Evolutionary conservation across 192 early-diverging fungal species (phyloP).

Genomic region (Coemansia sp.): DNA sequence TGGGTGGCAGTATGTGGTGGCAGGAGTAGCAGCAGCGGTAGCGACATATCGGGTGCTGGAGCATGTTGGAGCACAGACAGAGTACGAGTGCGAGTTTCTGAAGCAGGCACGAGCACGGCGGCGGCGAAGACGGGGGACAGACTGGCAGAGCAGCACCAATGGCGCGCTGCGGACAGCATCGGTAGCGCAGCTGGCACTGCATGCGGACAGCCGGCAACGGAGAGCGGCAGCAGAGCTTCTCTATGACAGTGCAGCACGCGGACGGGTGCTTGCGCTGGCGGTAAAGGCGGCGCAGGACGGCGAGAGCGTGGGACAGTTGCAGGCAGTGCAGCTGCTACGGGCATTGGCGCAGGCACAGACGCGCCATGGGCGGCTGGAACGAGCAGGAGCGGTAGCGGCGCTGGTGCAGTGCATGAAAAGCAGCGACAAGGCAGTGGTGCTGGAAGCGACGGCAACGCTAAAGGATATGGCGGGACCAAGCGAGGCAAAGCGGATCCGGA

Average conservation of each 20-base stretch:
- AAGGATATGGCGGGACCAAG: slow-evolving; percentile 22
- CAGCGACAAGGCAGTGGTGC: slow-evolving; percentile 17
- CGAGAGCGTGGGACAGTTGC: slow-evolving; percentile 4
- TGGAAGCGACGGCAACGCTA: slow-evolving; percentile 18
- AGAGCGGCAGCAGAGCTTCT: slow-evolving; percentile 26
- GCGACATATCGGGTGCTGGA: slow-evolving; percentile 30
- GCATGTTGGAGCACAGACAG: slow-evolving; percentile 31
- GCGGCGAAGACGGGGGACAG: slow-evolving; percentile 25
- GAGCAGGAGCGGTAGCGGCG: slow-evolving; percentile 15
- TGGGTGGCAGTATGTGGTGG: slow-evolving; percentile 15
- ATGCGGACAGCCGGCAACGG: slow-evolving; percentile 17
- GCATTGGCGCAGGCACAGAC: slow-evolving; percentile 21
- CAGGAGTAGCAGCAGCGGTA: slow-evolving; percentile 13
- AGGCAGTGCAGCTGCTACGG: slow-evolving; percentile 15
- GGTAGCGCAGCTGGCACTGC: slow-evolving; percentile 20
- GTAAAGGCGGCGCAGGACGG: slow-evolving; percentile 6
- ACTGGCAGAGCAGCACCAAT: background rate
- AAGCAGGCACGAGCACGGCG: background rate
- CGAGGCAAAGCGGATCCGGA: slow-evolving; percentile 7
- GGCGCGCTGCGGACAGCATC: slow-evolving; percentile 9
- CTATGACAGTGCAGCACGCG: slow-evolving; percentile 24
- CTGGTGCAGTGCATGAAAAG: slow-evolving; percentile 22
- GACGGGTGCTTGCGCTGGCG: slow-evolving; percentile 14
- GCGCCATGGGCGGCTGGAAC: slow-evolving; percentile 7
- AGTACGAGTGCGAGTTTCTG: slow-evolving; percentile 20